These are phyloP conservation scores for Cladorrhinum sp. DNA, from an alignment of 2,329 filamentous ascomycete genomes.

Conservation along the genomic window DNA sequence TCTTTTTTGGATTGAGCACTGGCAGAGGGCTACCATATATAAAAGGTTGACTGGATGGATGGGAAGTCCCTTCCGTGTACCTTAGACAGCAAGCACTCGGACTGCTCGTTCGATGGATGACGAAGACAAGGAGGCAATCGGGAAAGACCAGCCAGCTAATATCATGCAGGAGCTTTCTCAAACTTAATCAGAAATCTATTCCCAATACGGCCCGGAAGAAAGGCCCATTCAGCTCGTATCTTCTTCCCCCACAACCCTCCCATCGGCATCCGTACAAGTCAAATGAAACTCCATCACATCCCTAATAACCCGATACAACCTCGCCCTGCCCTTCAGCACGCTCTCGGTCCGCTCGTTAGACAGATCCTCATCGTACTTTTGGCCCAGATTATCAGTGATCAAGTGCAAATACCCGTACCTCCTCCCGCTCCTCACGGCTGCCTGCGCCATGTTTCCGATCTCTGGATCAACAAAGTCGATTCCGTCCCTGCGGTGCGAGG, in stretches of 20 bases:
- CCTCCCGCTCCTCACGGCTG: constrained; percentile 8
- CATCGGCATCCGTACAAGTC: neutral
- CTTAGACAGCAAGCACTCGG: too few relatives aligned
- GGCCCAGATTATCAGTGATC: constrained; percentile 10
- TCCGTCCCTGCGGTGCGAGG: neutral
- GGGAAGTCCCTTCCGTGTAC: too few relatives aligned
- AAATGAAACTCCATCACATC: constrained; percentile 8
- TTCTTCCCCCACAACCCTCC: neutral
- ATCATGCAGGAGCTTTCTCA: too few relatives aligned
- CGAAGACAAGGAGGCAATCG: too few relatives aligned
- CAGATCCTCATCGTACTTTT: constrained; percentile 13
- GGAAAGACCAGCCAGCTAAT: too few relatives aligned
- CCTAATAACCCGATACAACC: constrained; percentile 4
- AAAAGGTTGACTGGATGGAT: too few relatives aligned
- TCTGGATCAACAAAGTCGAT: constrained; percentile 13
- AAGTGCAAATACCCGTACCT: constrained; percentile 10
- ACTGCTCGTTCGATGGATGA: too few relatives aligned
- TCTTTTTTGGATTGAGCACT: too few relatives aligned
- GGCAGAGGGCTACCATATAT: too few relatives aligned
- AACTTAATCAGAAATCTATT: too few relatives aligned
- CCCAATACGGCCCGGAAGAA: too few relatives aligned
- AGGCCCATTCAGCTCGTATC: too few relatives aligned
- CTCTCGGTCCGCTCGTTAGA: constrained; percentile 5
- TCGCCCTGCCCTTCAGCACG: neutral
- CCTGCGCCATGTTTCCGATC: constrained; percentile 12